Base-by-base conservation (phyloP, 441 rosid genomes). In the Corymbia calophylla region DNA sequence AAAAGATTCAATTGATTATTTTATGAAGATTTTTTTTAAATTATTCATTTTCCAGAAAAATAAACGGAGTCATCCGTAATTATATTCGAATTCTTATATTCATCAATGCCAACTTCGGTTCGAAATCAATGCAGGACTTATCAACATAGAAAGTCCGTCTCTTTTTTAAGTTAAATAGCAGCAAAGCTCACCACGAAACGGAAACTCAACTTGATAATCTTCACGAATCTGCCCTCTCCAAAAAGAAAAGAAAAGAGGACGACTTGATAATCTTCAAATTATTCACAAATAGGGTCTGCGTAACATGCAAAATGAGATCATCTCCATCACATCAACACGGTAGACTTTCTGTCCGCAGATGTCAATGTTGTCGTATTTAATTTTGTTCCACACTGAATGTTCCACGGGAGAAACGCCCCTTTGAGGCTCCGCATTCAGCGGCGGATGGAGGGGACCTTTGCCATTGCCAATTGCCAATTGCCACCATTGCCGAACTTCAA, bases 41-140 rank as follows among this genome's bases (percentile, higher is more conserved):
- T 19, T 7, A 10, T 5, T 70, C 5, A 3, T 19, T 70, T 35
- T 35, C 0, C 11, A n/a, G 8, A 2, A 3, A 3, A 35, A 19
- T 3, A 70, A 70, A 70, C 0, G 2, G 5, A 9, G 48, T 8
- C 9, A 39, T 39, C 39, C 1, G 1, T 39, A 73, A 32, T 32
- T 35, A 70, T 35, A 9, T 10, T 70, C 2, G 7, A 32, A 70
- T 70, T 70, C 81, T 9, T 32, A 5, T 35, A 7, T 32, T 70
- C 15, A 18, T 35, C 12, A 10, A 70, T 5, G 14, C 2, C 7
- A 68, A 68, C 47, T 70, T 70, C 6, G 16, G 47, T 21, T 70
- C 1, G 8, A 70, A 19, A 35, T 35, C 81, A 70, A 19, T 48
- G 1, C 35, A 19, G 27, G 8, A 7, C 48, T 35, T 19, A 9